phyloP scores from a whole-genome alignment of 306 rosid genomes.

The Sophora flavescens region DNA sequence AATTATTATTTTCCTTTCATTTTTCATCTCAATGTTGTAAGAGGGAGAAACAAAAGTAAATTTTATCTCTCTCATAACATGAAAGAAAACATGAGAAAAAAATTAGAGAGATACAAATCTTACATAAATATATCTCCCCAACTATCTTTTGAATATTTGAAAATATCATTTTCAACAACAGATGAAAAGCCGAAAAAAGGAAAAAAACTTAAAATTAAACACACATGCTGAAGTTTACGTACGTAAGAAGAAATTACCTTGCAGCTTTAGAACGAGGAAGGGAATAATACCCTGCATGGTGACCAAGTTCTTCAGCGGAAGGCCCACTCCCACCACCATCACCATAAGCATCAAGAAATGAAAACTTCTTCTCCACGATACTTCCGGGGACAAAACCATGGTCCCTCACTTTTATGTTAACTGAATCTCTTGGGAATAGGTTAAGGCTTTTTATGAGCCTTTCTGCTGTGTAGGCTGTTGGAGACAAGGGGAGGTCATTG shows the following conservation, averaged over 20 bases:
- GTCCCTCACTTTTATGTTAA: constrained; percentile 49
- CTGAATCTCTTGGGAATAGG: constrained; percentile 66
- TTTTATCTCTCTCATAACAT: no score
- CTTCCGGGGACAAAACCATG: constrained; percentile 45
- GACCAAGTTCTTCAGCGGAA: constrained; percentile 76
- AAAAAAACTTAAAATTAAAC: no score
- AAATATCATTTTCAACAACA: no score
- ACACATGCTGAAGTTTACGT: no score
- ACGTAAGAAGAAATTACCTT: constrained; percentile 54
- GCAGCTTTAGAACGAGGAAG: constrained; percentile 78
- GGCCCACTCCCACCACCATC: constrained; percentile 24
- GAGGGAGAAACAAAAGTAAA: no score
- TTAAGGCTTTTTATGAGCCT: constrained; percentile 71
- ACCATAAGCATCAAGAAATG: constrained; percentile 44
- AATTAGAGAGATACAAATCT: no score
- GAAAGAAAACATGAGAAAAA: no score
- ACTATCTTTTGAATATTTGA: no score
- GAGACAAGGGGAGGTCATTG: constrained; percentile 5
- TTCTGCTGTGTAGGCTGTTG: constrained; percentile 50
- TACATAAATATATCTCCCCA: no score
- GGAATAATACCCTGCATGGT: constrained; percentile 85
- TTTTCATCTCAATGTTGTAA: no score
- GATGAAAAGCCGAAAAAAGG: no score
- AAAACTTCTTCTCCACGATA: constrained; percentile 72
- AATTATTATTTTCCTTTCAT: no score